These are phyloP conservation scores for Gossypium armourianum DNA, from an alignment of 441 rosid genomes.

Conservation along the genomic window DNA sequence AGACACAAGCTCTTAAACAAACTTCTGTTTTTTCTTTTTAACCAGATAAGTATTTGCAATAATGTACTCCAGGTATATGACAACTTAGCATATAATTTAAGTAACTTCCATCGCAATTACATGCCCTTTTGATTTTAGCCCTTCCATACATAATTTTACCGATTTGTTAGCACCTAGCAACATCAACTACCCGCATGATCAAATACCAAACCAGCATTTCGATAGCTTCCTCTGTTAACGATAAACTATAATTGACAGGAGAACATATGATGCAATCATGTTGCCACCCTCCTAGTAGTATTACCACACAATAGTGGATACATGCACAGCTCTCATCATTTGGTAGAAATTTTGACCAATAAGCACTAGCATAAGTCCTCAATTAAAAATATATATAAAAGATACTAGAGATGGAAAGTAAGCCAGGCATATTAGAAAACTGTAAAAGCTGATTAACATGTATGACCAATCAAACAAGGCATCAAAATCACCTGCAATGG, in stretches of 20 bases:
- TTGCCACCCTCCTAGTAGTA: not conserved
- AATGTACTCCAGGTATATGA: not conserved
- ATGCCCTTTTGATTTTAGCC: not conserved
- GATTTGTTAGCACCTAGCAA: not conserved
- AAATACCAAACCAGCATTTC: not conserved
- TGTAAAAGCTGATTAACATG: constrained; percentile 10
- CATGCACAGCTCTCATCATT: not conserved
- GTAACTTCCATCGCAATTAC: not conserved
- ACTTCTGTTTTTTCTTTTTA: not conserved
- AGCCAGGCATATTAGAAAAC: not conserved
- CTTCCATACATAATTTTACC: not conserved
- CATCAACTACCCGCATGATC: not conserved
- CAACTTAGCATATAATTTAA: not conserved
- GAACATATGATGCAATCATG: not conserved
- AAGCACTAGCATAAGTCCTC: not conserved
- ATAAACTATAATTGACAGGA: not conserved
- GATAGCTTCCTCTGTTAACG: not conserved
- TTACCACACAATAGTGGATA: not conserved
- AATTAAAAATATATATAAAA: not conserved
- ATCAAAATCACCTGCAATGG: constrained; percentile 66
- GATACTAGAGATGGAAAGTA: not conserved
- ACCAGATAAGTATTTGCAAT: not conserved
- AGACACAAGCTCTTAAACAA: not conserved
- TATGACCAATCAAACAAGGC: not conserved
- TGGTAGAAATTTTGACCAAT: not conserved